These are phyloP conservation scores for Chenopodium album DNA, from an alignment of 148 eudicot species.

Conservation along the genomic window DNA sequence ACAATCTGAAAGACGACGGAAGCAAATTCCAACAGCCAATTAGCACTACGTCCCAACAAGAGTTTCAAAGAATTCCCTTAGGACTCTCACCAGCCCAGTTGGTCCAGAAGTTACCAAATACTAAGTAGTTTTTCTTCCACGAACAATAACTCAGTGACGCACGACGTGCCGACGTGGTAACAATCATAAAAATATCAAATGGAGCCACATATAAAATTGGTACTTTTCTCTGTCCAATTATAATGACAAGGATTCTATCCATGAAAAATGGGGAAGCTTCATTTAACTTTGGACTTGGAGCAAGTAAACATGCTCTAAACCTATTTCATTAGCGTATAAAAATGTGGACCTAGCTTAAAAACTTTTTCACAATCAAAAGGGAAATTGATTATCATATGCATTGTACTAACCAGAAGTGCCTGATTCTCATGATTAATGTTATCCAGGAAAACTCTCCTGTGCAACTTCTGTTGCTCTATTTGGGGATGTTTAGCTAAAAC, in stretches of 20 bases:
- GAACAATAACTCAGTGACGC: not conserved
- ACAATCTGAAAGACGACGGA: not conserved
- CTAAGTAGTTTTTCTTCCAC: not conserved
- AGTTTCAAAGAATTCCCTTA: not conserved
- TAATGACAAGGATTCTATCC: not conserved
- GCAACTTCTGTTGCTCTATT: slow-evolving; percentile 90
- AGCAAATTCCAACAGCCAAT: not conserved
- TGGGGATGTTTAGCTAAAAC: slow-evolving; percentile 90
- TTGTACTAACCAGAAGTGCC: slow-evolving; percentile 67
- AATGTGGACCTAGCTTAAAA: not conserved
- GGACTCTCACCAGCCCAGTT: not conserved
- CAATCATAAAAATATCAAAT: not conserved
- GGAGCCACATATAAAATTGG: not conserved
- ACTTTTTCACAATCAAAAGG: not conserved
- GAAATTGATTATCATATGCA: not conserved
- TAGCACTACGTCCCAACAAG: not conserved
- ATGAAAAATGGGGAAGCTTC: not conserved
- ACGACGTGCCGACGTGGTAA: not conserved
- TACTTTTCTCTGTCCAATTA: not conserved
- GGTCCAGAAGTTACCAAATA: not conserved
- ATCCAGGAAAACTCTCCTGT: slow-evolving; percentile 87
- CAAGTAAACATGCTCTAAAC: not conserved
- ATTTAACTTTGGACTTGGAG: not conserved
- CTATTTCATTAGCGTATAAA: not conserved
- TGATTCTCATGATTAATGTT: slow-evolving; percentile 81